These are phyloP conservation scores for Dictyostelium citrinum DNA, from an alignment of 78 protist species.

Conservation along the genomic window DNA sequence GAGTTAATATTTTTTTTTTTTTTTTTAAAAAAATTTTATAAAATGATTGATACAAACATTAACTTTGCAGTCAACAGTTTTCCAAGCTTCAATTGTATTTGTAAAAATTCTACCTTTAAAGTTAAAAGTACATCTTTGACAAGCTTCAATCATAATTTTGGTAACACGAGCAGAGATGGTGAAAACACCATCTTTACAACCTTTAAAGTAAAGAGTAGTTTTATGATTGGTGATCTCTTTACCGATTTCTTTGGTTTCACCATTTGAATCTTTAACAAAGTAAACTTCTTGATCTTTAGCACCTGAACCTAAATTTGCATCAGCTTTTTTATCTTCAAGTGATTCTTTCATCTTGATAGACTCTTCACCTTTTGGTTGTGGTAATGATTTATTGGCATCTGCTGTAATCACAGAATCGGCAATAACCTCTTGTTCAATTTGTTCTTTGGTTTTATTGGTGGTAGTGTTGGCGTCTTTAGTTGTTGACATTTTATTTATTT, in stretches of 20 bases:
- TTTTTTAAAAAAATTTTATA: no score
- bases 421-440: slow-evolving; percentile 38
- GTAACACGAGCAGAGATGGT: slow-evolving; percentile 34
- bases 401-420: slow-evolving; percentile 15
- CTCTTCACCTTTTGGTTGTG: slow-evolving; percentile 81
- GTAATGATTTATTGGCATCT: slow-evolving; percentile 47
- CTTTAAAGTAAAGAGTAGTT: slow-evolving; percentile 73
- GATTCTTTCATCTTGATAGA: slow-evolving; percentile 22
- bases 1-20: background rate
- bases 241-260: slow-evolving; percentile 25
- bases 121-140: slow-evolving; percentile 51
- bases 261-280: slow-evolving; percentile 45
- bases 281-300: slow-evolving; percentile 71
- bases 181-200: slow-evolving; percentile 60
- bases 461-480: background rate
- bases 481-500: slow-evolving; percentile 5
- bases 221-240: slow-evolving; percentile 30
- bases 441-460: background rate
- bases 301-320: slow-evolving; percentile 76
- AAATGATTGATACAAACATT: background rate
- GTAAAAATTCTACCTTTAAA: slow-evolving; percentile 69
- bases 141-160: slow-evolving; percentile 67
- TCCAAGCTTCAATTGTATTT: slow-evolving; percentile 77
- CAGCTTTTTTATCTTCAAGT: slow-evolving; percentile 69
- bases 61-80: slow-evolving; percentile 50